These are phyloP conservation scores for Amanita pallidorosea DNA, from an alignment of 768 basidiomycete species.

Conservation along the genomic window DNA sequence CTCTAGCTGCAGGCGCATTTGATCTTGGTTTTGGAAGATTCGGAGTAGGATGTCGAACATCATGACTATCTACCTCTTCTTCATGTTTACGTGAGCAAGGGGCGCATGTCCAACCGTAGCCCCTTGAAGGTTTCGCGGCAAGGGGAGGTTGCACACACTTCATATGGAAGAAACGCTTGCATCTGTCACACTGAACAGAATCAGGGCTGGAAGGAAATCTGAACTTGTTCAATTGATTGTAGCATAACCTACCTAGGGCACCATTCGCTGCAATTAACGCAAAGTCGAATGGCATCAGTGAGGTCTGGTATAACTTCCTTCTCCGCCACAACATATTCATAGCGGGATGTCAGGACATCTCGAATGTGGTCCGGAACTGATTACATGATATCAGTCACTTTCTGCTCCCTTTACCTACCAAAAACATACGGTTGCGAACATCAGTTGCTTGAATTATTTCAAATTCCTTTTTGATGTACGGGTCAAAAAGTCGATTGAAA, in stretches of 20 bases:
- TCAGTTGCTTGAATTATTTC: conserved; percentile 84
- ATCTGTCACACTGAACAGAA: conserved; percentile 82
- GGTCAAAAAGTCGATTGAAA: conserved; percentile 92
- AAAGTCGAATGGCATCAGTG: conserved; percentile 76
- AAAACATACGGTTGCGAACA: conserved; percentile 76
- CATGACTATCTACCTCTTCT: conserved; percentile 72
- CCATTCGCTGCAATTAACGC: conserved; percentile 81
- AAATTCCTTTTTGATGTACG: conserved; percentile 96
- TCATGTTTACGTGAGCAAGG: conserved; percentile 85
- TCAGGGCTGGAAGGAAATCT: conserved; percentile 43
- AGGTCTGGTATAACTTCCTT: conserved; percentile 88
- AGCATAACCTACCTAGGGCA: conserved; percentile 61
- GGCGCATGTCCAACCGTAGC: conserved; percentile 96
- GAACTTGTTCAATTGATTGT: not conserved
- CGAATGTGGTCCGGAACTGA: conserved; percentile 77
- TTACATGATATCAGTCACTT: conserved; percentile 13
- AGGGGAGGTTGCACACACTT: conserved; percentile 87
- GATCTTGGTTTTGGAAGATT: conserved; percentile 41
- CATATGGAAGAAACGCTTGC: conserved; percentile 95
- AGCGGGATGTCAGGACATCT: conserved; percentile 65
- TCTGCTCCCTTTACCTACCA: conserved; percentile 7
- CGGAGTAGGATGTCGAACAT: conserved; percentile 50
- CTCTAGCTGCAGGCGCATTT: conserved; percentile 62
- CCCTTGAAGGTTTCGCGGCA: conserved; percentile 82
- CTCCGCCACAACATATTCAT: conserved; percentile 94